phyloP scores from a whole-genome alignment of 2,329 filamentous ascomycete genomes.

The Cercospora zeae-maydis region DNA sequence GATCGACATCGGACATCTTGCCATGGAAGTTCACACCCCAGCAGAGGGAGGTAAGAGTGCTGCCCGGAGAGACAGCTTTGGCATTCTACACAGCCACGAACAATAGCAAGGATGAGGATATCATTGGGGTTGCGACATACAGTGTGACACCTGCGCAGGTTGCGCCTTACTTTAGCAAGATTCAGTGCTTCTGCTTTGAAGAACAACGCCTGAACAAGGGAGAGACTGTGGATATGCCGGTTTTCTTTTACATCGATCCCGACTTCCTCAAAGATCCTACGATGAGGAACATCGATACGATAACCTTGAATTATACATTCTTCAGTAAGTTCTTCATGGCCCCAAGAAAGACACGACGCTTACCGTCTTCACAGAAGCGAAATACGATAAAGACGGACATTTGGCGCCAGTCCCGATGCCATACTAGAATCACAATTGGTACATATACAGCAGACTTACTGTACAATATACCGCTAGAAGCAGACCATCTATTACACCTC shows the following conservation, averaged over 20 bases:
- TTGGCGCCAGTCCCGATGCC: conserved; percentile 54
- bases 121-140: conserved; percentile 97
- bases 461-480: not conserved
- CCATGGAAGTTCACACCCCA: conserved; percentile 98
- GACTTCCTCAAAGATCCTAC: conserved; percentile 88
- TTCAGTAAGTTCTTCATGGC: conserved; percentile 69
- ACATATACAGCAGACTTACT: not conserved
- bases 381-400: conserved; percentile 76
- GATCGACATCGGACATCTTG: conserved; percentile 88
- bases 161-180: conserved; percentile 98
- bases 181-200: conserved; percentile 99
- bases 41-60: conserved; percentile 90
- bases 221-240: conserved; percentile 98
- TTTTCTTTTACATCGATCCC: conserved; percentile 98
- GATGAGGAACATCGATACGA: conserved; percentile 91
- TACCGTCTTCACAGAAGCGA: conserved; percentile 59
- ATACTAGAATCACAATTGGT: conserved; percentile 1
- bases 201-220: conserved; percentile 88
- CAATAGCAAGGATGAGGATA: conserved; percentile 74
- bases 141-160: conserved; percentile 94
- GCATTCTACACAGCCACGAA: conserved; percentile 98
- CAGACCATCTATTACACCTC: not conserved
- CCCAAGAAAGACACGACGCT: conserved; percentile 16
- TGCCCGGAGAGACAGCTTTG: conserved; percentile 92
- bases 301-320: conserved; percentile 95